Evolutionary conservation across 2,329 filamentous ascomycete genomes (phyloP), one percentile per base, ranked within the genome.

Genomic region (Stenocarpella maydis): DNA sequence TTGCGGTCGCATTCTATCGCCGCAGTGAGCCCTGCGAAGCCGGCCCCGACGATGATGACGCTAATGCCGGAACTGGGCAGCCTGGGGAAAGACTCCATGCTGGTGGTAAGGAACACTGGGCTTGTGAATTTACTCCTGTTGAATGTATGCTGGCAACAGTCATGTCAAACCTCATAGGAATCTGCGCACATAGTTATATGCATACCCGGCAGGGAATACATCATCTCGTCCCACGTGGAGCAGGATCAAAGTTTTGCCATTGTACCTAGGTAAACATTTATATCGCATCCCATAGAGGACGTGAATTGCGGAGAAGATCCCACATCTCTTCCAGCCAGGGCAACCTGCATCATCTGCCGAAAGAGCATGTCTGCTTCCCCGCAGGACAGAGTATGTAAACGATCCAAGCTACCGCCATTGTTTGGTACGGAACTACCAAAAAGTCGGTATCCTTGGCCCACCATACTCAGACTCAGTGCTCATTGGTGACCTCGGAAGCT

Each of bases 1-100:
- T 88, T 85, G 45, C 83, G 82, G 54, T 83, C 79, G 74, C 85
- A 87, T 75, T 88, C 86, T 70, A 88, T 87, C 39, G 86, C 86
- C 19, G 86, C 85, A 7, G 86, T 85, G 17, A 88, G 81, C 34
- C 87, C 87, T 34, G 85, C 86, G 69, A 88, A 88, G 31, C 86
- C 86, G 74, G 79, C 80, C 28, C 84, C 83, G 8, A 85, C 82
- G 60, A 85, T 80, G 26, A 85, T 74, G 55, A 85, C 80, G 26
- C 78, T 78, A 73, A 85, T 80, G 67, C 80, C 80, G 17, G 77
- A 79, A 3, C 75, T 65, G 8, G 71, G 60, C 37, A 70, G 67
- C 47, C 28, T 47, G 52, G 71, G 71, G 54, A 72, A 55, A 64
- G 72, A 69, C 14, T 64, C 63, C 76, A 76, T 76, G 8, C n/a